Base-by-base conservation (phyloP, 768 basidiomycete species). In the Russula lepida region DNA sequence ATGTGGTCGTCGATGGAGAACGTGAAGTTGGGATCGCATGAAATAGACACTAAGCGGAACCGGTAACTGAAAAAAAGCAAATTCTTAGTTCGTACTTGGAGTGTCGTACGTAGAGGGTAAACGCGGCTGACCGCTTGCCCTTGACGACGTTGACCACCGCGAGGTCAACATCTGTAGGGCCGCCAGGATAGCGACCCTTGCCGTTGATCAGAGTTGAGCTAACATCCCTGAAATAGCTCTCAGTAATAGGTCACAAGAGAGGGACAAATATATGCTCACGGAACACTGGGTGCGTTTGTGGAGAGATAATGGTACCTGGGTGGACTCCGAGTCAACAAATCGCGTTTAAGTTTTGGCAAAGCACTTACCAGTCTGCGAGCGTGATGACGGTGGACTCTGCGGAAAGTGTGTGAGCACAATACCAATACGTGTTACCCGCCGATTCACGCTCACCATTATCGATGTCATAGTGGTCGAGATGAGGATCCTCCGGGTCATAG, bases 401-500 rank as follows among this genome's bases (percentile, higher is more conserved):
- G n/a, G 33, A 2, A 8, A 25, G n/a, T 52, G 6, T 17, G 44
- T 57, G 3, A 57, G 43, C 8, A 47, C 11, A 46, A 27, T 32
- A 4, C 13, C 11, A 46, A 27, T 32, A 4, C 13, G 32, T 27
- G 33, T 39, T 39, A 44, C 32, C 8, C 33, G 25, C 9, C 21
- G 15, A 13, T 32, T 27, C 27, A 19, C 5, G 33, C 69, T 58
- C 25, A 70, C 69, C 71, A 50, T 72, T 50, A 54, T 72, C 71
- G 1, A 71, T 53, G 39, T 72, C 71, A 49, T 72, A 72, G 0
- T 67, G 65, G 8, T 21, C 3, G 2, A 15, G 44, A 49, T 68
- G 65, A 6, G 71, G 71, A 51, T 72, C 71, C 0, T 68, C 21
- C 12, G 65, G 70, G 50, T 72, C 71, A 57, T 71, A 70, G 2